Conservation (phyloP, 306 rosid genomes). For the Medicago lupulina region DNA sequence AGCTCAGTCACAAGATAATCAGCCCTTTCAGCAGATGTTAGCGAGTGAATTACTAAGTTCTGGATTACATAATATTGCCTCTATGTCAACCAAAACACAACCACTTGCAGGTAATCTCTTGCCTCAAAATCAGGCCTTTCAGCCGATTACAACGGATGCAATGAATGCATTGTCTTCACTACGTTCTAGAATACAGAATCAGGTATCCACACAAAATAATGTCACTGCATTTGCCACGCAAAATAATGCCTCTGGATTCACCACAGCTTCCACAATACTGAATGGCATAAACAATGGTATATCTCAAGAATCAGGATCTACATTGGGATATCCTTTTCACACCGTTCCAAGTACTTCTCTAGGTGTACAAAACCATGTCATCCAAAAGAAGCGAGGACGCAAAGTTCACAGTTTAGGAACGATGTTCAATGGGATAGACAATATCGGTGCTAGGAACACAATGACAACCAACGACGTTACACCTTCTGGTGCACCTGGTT, state of each 20-base stretch:
- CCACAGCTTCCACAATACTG: constrained; percentile 27
- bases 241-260: constrained; percentile 27
- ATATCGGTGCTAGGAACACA: constrained; percentile 36
- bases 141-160: constrained; percentile 17
- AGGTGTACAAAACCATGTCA: constrained; percentile 43
- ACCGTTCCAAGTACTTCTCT: constrained; percentile 39
- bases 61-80: constrained; percentile 14
- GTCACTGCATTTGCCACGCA: constrained; percentile 33
- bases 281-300: constrained; percentile 41
- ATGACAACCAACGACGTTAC: constrained; percentile 10
- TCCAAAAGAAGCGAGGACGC: constrained; percentile 42
- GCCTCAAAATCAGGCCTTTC: constrained; percentile 41
- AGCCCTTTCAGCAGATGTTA: constrained; percentile 22
- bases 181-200: constrained; percentile 25
- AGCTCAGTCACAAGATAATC: constrained; percentile 34
- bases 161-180: constrained; percentile 17
- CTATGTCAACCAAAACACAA: constrained; percentile 31
- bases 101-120: constrained; percentile 28
- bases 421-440: constrained; percentile 37
- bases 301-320: constrained; percentile 41
- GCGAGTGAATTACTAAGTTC: neutral
- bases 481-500: constrained; percentile 38
- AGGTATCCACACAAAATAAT: constrained; percentile 35
- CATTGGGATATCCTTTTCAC: constrained; percentile 37
- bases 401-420: constrained; percentile 24